Percentiles rank a stretch among this genome's conserved stretches.
Conservation (phyloP, 2,329 filamentous ascomycete species). For the Trichoderma sp. region DNA sequence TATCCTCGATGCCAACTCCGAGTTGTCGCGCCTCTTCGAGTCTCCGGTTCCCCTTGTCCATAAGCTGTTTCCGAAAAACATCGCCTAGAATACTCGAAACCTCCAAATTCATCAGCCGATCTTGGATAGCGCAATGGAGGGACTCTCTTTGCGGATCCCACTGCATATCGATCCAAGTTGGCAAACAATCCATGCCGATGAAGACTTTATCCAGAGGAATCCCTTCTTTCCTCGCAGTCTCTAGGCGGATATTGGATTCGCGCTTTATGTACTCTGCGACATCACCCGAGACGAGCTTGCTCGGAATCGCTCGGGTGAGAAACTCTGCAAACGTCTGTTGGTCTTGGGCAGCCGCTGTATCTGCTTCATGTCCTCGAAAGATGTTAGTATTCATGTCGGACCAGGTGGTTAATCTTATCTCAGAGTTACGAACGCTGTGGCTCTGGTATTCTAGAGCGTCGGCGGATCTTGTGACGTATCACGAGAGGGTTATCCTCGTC, state of each 20-base stretch:
- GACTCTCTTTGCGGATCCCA: conserved; percentile 28
- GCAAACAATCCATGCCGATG: conserved; percentile 32
- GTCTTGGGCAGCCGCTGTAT: background rate
- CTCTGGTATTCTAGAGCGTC: background rate
- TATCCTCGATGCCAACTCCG: conserved; percentile 23
- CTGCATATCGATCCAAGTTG: conserved; percentile 26
- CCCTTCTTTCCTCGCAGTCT: conserved; percentile 23
- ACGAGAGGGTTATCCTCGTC: conserved; percentile 12
- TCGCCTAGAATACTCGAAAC: conserved; percentile 23
- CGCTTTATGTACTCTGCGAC: conserved; percentile 25
- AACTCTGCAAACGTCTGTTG: conserved; percentile 19
- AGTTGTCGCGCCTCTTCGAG: conserved; percentile 27
- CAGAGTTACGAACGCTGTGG: background rate
- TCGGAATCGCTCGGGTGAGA: conserved; percentile 22
- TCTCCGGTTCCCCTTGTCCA: conserved; percentile 28
- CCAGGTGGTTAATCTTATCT: background rate
- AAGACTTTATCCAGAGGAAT: conserved; percentile 23
- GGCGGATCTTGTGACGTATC: background rate
- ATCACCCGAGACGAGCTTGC: conserved; percentile 24
- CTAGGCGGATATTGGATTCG: conserved; percentile 26
- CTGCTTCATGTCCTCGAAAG: background rate
- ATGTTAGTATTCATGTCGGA: background rate
- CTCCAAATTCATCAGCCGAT: conserved; percentile 22
- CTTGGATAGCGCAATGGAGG: conserved; percentile 29
- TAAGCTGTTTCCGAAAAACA: conserved; percentile 24